Evolutionary conservation across 2,329 filamentous ascomycete species (phyloP).

Genomic region (Chrysoporthe austroafricana): DNA sequence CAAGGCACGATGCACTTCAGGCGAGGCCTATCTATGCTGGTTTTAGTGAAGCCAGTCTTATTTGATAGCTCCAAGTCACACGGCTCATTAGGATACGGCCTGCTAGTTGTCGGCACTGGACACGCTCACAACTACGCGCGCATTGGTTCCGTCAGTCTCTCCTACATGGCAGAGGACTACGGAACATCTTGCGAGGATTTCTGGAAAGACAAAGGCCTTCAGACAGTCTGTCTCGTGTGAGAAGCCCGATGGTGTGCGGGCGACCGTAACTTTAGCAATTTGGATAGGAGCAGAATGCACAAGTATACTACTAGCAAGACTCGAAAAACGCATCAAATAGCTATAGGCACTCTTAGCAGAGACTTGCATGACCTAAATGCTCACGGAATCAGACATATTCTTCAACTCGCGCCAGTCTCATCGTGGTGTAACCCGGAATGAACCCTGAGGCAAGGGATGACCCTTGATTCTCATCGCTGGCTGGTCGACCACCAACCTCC

Average conservation of each 20-base stretch:
- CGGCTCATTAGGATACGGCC: neutral
- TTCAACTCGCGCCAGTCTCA: neutral
- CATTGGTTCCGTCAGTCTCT: neutral
- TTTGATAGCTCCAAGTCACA: neutral
- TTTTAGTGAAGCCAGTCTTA: neutral
- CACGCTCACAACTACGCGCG: neutral
- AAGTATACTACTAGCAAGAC: neutral
- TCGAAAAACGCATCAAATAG: neutral
- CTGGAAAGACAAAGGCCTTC: neutral
- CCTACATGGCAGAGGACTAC: neutral
- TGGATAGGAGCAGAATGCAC: neutral
- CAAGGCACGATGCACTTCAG: neutral
- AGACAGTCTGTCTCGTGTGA: neutral
- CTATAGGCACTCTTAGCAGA: neutral
- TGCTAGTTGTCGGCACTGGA: neutral
- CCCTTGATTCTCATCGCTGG: neutral
- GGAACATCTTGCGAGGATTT: neutral
- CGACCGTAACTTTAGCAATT: neutral
- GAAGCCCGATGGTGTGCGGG: neutral
- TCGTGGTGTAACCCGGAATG: neutral
- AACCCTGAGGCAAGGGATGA: slow-evolving; percentile 3
- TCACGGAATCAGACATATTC: neutral
- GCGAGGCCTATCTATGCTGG: neutral
- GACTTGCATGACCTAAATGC: neutral
- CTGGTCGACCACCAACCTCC: slow-evolving; percentile 8